Conservation (phyloP, 805 yeast genomes). For the Kodamaea lidongshanica region DNA sequence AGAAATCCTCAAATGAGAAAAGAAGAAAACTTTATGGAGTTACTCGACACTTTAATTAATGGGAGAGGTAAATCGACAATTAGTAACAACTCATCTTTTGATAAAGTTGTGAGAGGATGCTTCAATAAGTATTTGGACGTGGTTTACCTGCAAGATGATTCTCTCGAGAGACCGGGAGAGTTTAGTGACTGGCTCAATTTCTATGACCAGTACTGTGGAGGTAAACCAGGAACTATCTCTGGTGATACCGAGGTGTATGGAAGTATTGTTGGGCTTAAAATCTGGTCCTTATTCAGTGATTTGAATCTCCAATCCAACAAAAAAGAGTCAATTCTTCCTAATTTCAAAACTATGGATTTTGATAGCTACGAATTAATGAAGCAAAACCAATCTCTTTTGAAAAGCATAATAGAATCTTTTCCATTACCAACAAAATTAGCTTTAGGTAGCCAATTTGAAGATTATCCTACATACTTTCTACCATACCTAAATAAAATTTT, state of each 20-base stretch:
- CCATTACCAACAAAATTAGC: slow-evolving; percentile 24
- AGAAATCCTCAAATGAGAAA: slow-evolving; percentile 42
- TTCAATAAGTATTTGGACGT: slow-evolving; percentile 59
- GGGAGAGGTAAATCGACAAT: slow-evolving; percentile 32
- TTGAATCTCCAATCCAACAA: slow-evolving; percentile 30
- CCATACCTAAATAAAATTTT: slow-evolving; percentile 30
- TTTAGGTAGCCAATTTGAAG: slow-evolving; percentile 23
- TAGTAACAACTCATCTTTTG: slow-evolving; percentile 40
- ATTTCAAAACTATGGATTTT: slow-evolving; percentile 30
- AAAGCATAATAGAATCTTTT: slow-evolving; percentile 21
- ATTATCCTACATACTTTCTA: slow-evolving; percentile 24
- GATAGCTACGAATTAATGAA: slow-evolving; percentile 33
- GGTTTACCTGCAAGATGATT: slow-evolving; percentile 56
- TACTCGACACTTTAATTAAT: slow-evolving; percentile 41
- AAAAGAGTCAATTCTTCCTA: slow-evolving; percentile 23
- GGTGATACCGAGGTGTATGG: slow-evolving; percentile 49
- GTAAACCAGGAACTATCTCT: slow-evolving; percentile 18
- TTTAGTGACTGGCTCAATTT: slow-evolving; percentile 75
- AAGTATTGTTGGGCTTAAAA: slow-evolving; percentile 52
- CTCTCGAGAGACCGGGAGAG: slow-evolving; percentile 50
- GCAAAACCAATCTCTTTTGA: slow-evolving; percentile 28
- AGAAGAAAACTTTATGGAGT: slow-evolving; percentile 41
- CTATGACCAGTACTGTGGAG: slow-evolving; percentile 59
- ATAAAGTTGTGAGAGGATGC: slow-evolving; percentile 65
- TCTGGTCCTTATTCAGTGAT: slow-evolving; percentile 61